These are phyloP conservation scores for Saccharomycopsis sp. DNA, from an alignment of 805 yeast genomes.

Conservation along the genomic window DNA sequence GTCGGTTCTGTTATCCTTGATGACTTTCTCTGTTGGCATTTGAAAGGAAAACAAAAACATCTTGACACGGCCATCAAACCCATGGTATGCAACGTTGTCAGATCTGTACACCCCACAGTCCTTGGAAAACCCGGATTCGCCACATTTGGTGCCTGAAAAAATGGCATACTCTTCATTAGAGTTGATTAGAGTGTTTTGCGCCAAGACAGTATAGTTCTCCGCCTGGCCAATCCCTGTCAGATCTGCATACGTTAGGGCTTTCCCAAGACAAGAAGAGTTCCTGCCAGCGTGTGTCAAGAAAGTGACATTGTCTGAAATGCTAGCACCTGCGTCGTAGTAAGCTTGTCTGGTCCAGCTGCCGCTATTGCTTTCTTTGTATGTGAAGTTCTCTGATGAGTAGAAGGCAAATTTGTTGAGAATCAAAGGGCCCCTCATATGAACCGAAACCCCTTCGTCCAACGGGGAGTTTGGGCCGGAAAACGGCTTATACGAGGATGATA, in stretches of 20 bases:
- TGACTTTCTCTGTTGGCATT: constrained; percentile 62
- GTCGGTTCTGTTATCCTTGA: constrained; percentile 32
- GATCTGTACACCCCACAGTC: constrained; percentile 84
- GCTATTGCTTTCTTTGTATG: constrained; percentile 27
- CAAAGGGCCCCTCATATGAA: constrained; percentile 74
- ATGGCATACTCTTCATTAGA: constrained; percentile 77
- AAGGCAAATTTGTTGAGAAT: constrained; percentile 51
- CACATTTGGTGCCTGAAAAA: constrained; percentile 62
- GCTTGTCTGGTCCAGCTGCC: constrained; percentile 66
- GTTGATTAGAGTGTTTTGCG: constrained; percentile 40
- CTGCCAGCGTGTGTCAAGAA: constrained; percentile 64
- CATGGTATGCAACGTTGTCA: constrained; percentile 88
- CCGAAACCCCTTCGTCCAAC: constrained; percentile 57
- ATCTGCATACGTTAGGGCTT: constrained; percentile 55
- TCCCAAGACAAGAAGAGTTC: constrained; percentile 55
- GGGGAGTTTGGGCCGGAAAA: constrained; percentile 56
- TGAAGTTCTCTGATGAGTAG: constrained; percentile 31
- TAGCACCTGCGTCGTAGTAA: constrained; percentile 52
- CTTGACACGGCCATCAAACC: constrained; percentile 77
- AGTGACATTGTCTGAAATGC: constrained; percentile 58
- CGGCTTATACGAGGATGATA: constrained; percentile 29
- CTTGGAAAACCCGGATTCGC: constrained; percentile 39
- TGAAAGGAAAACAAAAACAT: constrained; percentile 86
- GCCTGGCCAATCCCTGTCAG: constrained; percentile 47
- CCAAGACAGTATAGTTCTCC: constrained; percentile 37